Percentiles rank a stretch among this genome's conserved stretches.
These are phyloP conservation scores for Neonectria neomacrospora DNA, from an alignment of 2,329 filamentous ascomycete species.

Conservation along the genomic window DNA sequence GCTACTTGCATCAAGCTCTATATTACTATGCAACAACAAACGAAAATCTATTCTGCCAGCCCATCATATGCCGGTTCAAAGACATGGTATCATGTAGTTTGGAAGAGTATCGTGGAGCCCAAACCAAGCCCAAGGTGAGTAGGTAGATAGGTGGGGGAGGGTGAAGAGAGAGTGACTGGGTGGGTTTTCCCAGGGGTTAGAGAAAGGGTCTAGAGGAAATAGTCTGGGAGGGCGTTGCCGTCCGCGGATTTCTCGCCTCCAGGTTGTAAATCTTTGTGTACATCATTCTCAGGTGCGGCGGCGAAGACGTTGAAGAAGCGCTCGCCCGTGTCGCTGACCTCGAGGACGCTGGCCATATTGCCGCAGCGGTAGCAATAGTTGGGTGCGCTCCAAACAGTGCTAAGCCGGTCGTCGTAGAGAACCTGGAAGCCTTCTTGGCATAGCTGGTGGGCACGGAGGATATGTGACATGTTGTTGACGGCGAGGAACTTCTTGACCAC, in stretches of 20 bases:
- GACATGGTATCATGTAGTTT: conserved; percentile 43
- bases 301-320: conserved; percentile 98
- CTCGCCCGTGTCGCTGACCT: conserved; percentile 93
- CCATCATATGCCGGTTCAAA: conserved; percentile 33
- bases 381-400: conserved; percentile 97
- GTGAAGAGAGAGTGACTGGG: background rate
- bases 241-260: conserved; percentile 77
- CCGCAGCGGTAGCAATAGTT: conserved; percentile 97
- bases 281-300: conserved; percentile 94
- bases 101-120: conserved; percentile 35
- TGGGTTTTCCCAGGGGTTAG: conserved; percentile 3
- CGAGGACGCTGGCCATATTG: conserved; percentile 95
- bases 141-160: conserved; percentile 12
- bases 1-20: conserved; percentile 39
- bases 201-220: conserved; percentile 68
- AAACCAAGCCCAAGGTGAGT: conserved; percentile 21
- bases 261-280: conserved; percentile 85
- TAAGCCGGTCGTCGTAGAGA: conserved; percentile 92
- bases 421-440: conserved; percentile 99
- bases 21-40: conserved; percentile 40
- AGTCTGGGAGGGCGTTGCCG: conserved; percentile 72
- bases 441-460: conserved; percentile 95
- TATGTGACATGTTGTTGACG: conserved; percentile 98
- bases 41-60: conserved; percentile 26
- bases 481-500: conserved; percentile 98